Base-by-base conservation (phyloP, 176 grass and related monocot genomes). In the Oryza longistaminata region DNA sequence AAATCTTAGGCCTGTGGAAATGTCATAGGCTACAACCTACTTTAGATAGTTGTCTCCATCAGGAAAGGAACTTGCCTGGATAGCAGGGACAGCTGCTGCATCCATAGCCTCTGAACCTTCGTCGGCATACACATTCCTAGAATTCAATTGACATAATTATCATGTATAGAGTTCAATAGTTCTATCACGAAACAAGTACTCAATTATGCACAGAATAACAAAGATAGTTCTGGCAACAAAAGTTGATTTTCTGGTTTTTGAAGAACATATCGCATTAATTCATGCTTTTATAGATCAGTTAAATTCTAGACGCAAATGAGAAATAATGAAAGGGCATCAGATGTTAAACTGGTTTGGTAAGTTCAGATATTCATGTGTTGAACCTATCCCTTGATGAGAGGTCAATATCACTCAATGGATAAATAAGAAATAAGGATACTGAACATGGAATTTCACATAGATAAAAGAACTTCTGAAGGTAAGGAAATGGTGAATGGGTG, bases 51-150 rank as follows among this genome's bases (percentile, higher is more conserved):
- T 66, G 75, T 84, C 49, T 84, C 52, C 52, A 76, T 76, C 85
- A 45, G 43, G 43, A 79, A 90, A 86, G 61, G 44, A 87, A 72
- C 78, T 91, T 96, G 75, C 96, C 91, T 96, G 93, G 29, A 94
- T 90, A 65, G 81, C 79, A 84, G 84, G 82, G 43, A 88, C 81
- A 88, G 85, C 96, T 91, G 90, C 74, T 37, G 26, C 81, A 68
- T 92, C 91, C 55, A 89, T 80, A 68, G 82, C 40, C 33, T 92
- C 91, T 55, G 91, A 87, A 76, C 91, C 93, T 89, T 99, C 90
- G 21, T 99, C 91, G 0, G 96, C 91, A 46, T 89, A 96, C 78
- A 99, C 82, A 91, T 99, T 99, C 86, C 96, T 99, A 85, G 67
- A 55, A 86, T 82, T 77, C 22, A 76, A 75, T 27, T 43, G 9